These are phyloP conservation scores for Sarocladium brachiariae DNA, from an alignment of 2,329 filamentous ascomycete species.

Conservation along the genomic window DNA sequence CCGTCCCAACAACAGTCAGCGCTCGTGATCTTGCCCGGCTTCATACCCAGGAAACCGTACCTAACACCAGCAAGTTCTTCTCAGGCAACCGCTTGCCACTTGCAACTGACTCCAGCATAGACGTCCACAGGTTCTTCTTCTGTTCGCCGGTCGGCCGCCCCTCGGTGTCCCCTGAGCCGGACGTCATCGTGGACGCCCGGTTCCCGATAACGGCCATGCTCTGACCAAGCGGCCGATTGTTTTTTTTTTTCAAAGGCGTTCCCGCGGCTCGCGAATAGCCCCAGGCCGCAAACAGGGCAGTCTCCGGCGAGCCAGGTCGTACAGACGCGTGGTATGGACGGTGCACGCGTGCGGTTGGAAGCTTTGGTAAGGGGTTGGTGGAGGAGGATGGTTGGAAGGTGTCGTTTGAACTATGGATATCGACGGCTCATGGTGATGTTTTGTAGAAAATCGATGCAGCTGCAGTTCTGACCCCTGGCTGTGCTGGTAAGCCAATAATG, in stretches of 20 bases:
- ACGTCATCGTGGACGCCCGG: conserved; percentile 53
- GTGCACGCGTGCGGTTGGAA: background rate
- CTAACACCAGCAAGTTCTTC: conserved; percentile 83
- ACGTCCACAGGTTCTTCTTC: conserved; percentile 89
- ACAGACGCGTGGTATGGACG: background rate
- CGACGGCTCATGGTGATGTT: background rate
- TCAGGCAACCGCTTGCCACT: conserved; percentile 85
- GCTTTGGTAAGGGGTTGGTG: background rate
- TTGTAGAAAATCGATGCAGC: background rate
- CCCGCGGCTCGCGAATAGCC: too few species aligned
- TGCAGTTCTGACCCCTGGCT: too few species aligned
- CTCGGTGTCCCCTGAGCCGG: conserved; percentile 47
- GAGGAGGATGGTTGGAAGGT: background rate
- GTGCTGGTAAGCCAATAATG: background rate
- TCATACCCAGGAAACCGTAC: conserved; percentile 37
- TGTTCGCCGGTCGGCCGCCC: conserved; percentile 57
- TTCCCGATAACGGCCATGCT: conserved; percentile 46
- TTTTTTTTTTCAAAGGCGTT: too few species aligned
- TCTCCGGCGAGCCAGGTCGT: background rate
- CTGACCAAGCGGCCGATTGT: conserved; percentile 12
- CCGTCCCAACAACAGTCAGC: conserved; percentile 11
- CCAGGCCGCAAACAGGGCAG: background rate
- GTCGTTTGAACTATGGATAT: background rate
- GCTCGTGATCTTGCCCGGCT: background rate
- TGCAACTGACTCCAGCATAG: conserved; percentile 83